Conservation (phyloP, 169 alveolate genomes). For the Blepharisma undulans region DNA sequence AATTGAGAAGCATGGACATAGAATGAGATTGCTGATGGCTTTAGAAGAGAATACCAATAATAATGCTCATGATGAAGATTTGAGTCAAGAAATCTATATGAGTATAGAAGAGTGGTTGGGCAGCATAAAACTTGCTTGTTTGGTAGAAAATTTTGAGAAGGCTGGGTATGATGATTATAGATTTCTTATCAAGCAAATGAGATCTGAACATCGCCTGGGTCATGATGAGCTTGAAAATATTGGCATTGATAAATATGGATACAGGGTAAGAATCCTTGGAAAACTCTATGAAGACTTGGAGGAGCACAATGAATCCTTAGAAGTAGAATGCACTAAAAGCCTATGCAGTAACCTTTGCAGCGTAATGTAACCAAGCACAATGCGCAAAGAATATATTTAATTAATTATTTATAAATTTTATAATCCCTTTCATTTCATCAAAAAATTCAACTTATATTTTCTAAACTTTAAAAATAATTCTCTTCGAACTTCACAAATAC, state of each 20-base stretch:
- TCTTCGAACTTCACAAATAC: not conserved
- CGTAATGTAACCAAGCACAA: not conserved
- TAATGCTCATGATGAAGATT: no score
- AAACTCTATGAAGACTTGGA: constrained; percentile 5
- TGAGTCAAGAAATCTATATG: not conserved
- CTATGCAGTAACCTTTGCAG: not conserved
- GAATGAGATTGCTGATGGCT: not conserved
- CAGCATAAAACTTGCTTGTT: not conserved
- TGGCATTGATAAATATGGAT: not conserved
- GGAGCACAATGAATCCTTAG: not conserved
- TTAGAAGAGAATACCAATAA: not conserved
- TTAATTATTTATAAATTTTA: no score
- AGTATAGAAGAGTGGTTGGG: not conserved
- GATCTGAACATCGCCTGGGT: not conserved
- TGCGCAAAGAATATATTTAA: not conserved
- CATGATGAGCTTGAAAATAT: not conserved
- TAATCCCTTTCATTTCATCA: no score
- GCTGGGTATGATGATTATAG: constrained; percentile 21
- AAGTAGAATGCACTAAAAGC: not conserved
- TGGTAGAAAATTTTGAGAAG: not conserved
- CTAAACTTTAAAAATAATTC: not conserved
- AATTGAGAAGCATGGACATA: not conserved
- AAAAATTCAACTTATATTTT: not conserved
- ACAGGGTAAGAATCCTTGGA: not conserved
- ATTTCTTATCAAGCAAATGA: not conserved